Percentiles rank a stretch among this genome's conserved stretches.
These are phyloP conservation scores for Pythium utonaiense DNA, from an alignment of 352 stramenopile genomes.

Conservation along the genomic window DNA sequence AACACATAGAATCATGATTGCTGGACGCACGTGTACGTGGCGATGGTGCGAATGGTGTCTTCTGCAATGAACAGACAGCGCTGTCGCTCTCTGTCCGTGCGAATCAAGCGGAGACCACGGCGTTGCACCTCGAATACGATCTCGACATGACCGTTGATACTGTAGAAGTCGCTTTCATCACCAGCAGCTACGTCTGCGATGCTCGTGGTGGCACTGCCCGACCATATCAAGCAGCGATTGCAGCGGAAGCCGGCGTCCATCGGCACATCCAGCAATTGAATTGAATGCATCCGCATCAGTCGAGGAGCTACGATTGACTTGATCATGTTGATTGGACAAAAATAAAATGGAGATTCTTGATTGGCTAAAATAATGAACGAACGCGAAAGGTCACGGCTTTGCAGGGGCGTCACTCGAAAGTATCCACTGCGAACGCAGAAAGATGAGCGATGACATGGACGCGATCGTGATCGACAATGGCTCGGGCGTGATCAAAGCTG, in stretches of 20 bases:
- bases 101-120: constrained; percentile 5
- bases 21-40: constrained; percentile 40
- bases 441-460: constrained; percentile 41
- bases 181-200: not conserved
- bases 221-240: constrained; percentile 30
- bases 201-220: constrained; percentile 21
- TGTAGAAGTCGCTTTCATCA: constrained; percentile 12
- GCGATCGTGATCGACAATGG: constrained; percentile 88
- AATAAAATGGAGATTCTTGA: not conserved
- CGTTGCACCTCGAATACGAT: not conserved
- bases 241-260: constrained; percentile 11
- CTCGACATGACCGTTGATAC: not conserved
- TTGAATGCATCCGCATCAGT: not conserved
- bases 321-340: constrained; percentile 19
- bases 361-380: constrained; percentile 21
- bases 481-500: constrained; percentile 76
- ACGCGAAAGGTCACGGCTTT: constrained; percentile 30
- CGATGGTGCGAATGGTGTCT: constrained; percentile 16
- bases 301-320: not conserved
- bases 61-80: constrained; percentile 12
- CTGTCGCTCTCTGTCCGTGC: no score
- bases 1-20: not conserved
- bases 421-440: constrained; percentile 11
- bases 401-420: not conserved
- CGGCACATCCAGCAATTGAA: not conserved